A percentile compares a stretch with the other conserved stretches of the same genome.
phyloP scores from a whole-genome alignment of 2,329 filamentous ascomycete genomes.

The Clonostachys rhizophaga region DNA sequence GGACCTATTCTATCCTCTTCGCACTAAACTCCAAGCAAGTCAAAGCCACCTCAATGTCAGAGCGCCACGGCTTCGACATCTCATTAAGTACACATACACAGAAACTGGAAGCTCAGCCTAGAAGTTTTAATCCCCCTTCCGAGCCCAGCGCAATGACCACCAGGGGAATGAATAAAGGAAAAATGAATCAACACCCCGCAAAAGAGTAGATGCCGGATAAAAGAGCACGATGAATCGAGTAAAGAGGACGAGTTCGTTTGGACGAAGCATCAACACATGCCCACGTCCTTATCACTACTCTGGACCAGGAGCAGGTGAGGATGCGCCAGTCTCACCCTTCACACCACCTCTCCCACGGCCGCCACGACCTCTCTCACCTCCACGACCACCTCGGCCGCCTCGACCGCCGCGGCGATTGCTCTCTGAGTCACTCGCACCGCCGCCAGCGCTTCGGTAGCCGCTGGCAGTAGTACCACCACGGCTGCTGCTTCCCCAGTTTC shows the following conservation, averaged over 20 bases:
- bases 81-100: slow-evolving; percentile 31
- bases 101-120: slow-evolving; percentile 6
- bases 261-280: too few species aligned
- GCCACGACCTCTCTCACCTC: slow-evolving; percentile 52
- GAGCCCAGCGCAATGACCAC: too few species aligned
- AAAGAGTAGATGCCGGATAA: too few species aligned
- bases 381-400: slow-evolving; percentile 53
- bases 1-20: slow-evolving; percentile 14
- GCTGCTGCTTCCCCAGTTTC: slow-evolving; percentile 62
- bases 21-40: slow-evolving; percentile 23
- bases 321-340: slow-evolving; percentile 53
- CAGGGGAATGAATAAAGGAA: too few species aligned
- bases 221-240: too few species aligned
- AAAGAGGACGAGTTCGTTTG: too few species aligned
- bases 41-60: slow-evolving; percentile 19
- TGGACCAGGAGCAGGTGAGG: slow-evolving; percentile 46
- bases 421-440: slow-evolving; percentile 69
- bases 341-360: slow-evolving; percentile 51
- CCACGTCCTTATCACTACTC: slow-evolving; percentile 11
- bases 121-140: slow-evolving; percentile 2
- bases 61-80: slow-evolving; percentile 17
- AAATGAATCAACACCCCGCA: too few species aligned
- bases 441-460: slow-evolving; percentile 79
- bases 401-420: slow-evolving; percentile 51
- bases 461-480: slow-evolving; percentile 59